Conservation (phyloP, 148 eudicot species). For the Rhododendron ovatum region DNA sequence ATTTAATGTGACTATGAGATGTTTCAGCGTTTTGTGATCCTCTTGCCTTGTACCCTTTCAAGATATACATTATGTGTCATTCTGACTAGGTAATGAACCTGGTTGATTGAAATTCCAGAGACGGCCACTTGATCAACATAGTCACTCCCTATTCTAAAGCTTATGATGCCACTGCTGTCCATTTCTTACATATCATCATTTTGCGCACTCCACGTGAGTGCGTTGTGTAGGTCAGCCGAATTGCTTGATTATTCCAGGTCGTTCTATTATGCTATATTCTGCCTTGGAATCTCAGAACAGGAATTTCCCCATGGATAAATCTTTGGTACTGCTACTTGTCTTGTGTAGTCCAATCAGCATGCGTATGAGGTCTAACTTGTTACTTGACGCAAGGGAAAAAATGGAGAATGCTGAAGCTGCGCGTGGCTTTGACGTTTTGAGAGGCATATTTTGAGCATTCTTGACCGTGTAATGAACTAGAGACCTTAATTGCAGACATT, state of each 20-base stretch:
- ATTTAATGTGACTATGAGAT: not conserved
- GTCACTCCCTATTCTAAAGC: not conserved
- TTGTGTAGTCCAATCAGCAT: not conserved
- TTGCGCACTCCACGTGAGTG: not conserved
- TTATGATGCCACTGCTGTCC: not conserved
- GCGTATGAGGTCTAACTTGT: not conserved
- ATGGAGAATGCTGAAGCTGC: not conserved
- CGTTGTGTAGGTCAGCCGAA: no score
- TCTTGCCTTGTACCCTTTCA: not conserved
- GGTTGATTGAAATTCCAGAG: constrained; percentile 8
- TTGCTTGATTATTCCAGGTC: not conserved
- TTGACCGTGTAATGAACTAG: not conserved
- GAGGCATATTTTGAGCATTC: not conserved
- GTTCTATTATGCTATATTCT: not conserved
- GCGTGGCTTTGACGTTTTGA: not conserved
- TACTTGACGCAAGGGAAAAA: not conserved
- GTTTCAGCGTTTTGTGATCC: not conserved
- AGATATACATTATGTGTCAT: constrained; percentile 2
- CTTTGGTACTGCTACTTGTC: not conserved
- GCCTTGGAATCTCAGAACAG: not conserved
- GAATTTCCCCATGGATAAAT: not conserved
- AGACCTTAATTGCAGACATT: not conserved
- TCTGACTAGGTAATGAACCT: constrained; percentile 8
- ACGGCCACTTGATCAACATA: constrained; percentile 10
- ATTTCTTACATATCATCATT: constrained; percentile 17